A percentile compares a stretch with the other conserved stretches of the same genome.
Evolutionary conservation across 139 green algal species (phyloP).

Genomic region (Chlorella sp.): DNA sequence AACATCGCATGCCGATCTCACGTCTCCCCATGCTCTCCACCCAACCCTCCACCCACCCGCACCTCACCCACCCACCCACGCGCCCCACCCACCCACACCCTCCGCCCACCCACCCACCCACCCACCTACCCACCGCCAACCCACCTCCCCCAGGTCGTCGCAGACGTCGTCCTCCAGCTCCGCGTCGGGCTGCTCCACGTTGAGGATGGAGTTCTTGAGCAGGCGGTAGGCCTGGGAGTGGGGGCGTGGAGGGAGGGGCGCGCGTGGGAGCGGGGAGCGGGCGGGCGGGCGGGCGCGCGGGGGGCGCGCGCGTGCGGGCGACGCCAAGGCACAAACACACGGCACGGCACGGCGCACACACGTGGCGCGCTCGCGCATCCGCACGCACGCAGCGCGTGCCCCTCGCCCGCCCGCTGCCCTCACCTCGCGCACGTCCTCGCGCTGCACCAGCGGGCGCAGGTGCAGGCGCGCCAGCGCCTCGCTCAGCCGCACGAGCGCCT

Average conservation of each 20-base stretch:
- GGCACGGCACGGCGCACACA: neutral
- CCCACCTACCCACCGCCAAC: too few species aligned
- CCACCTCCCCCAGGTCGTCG: slow-evolving; percentile 39
- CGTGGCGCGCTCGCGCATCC: too few species aligned
- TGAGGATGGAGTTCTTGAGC: slow-evolving; percentile 90
- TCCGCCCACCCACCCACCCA: too few species aligned
- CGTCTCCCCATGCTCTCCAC: slow-evolving; percentile 26
- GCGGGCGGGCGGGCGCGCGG: too few species aligned
- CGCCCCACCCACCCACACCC: too few species aligned
- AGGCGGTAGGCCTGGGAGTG: slow-evolving; percentile 71
- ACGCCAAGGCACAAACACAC: neutral
- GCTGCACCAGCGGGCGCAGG: slow-evolving; percentile 46
- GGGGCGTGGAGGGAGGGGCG: too few species aligned
- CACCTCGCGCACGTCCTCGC: slow-evolving; percentile 53
- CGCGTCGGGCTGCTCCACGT: slow-evolving; percentile 77
- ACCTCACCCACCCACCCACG: too few species aligned
- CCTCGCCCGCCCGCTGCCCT: too few species aligned
- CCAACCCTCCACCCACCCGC: too few species aligned
- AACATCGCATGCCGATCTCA: slow-evolving; percentile 24
- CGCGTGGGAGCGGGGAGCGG: too few species aligned
- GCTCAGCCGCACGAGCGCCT: slow-evolving; percentile 91
- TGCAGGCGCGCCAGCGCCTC: slow-evolving; percentile 79
- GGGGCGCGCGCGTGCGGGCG: neutral
- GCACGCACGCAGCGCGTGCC: too few species aligned
- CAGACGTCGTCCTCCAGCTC: slow-evolving; percentile 70